Evolutionary conservation across 352 stramenopile genomes (phyloP).

Genomic region (Phytophthora podocarpi): DNA sequence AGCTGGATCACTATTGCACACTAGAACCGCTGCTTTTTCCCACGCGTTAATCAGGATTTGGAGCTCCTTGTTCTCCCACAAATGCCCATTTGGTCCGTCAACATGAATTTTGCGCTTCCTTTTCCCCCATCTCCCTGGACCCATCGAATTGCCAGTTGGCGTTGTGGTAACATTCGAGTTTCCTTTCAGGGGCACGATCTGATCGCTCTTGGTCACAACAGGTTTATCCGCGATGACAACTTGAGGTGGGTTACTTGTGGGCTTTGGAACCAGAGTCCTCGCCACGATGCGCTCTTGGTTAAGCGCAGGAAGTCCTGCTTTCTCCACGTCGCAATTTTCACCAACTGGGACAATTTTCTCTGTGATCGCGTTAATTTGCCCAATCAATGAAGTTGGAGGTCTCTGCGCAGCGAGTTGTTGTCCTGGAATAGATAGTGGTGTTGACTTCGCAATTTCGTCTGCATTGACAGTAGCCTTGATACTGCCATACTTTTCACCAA

Average conservation of each 20-base stretch:
- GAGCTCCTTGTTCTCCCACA: constrained; percentile 43
- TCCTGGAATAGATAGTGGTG: background rate
- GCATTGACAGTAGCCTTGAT: background rate
- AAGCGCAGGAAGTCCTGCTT: background rate
- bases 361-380: background rate
- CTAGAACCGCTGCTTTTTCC: constrained; percentile 38
- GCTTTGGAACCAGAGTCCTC: background rate
- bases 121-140: constrained; percentile 2
- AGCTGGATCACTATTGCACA: constrained; percentile 25
- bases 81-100: constrained; percentile 29
- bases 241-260: background rate
- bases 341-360: background rate
- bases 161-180: background rate
- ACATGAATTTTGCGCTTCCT: constrained; percentile 28
- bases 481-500: background rate
- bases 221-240: background rate
- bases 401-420: background rate
- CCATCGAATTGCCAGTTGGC: background rate
- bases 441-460: background rate
- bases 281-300: background rate
- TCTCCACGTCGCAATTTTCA: background rate
- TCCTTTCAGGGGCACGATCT: background rate
- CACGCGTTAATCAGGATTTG: constrained; percentile 39
- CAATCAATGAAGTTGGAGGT: background rate
- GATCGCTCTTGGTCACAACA: background rate